These are phyloP conservation scores for Tylopilus cervinicoccineus DNA, from an alignment of 768 basidiomycete species.

Conservation along the genomic window DNA sequence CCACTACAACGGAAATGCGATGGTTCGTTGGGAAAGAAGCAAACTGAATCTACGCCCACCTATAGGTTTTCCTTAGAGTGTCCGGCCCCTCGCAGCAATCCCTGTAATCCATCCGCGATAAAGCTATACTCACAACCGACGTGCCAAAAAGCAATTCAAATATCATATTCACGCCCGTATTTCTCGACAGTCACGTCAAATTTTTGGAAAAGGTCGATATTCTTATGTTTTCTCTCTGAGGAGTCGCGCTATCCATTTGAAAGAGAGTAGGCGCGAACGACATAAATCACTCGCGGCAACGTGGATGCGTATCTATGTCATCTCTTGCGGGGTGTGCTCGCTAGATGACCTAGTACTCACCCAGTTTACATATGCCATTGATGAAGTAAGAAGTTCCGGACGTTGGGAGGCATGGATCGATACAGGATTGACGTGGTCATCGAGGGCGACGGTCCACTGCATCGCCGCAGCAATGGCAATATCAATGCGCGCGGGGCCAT, in stretches of 20 bases:
- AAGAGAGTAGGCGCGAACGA: background rate
- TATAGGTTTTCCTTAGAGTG: background rate
- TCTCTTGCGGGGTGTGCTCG: background rate
- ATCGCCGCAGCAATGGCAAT: slow-evolving; percentile 17
- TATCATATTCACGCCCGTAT: background rate
- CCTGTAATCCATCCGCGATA: background rate
- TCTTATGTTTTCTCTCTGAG: background rate
- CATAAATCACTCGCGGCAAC: background rate
- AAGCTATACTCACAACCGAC: background rate
- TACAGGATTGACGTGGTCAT: slow-evolving; percentile 16
- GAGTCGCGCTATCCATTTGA: background rate
- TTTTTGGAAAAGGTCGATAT: slow-evolving; percentile 1
- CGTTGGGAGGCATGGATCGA: slow-evolving; percentile 16
- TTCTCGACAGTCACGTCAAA: background rate
- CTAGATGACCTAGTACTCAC: background rate
- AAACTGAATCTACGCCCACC: background rate
- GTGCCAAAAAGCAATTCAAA: background rate
- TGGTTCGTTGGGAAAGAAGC: background rate
- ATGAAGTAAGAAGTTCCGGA: slow-evolving; percentile 1
- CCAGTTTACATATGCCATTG: background rate
- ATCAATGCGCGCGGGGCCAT: slow-evolving; percentile 20
- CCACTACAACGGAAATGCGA: background rate
- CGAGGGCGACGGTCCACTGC: slow-evolving; percentile 19
- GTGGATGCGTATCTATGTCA: background rate
- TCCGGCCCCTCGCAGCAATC: background rate